Evolutionary conservation across 2,329 filamentous ascomycete species (phyloP).

Genomic region (Trichothecium sympodiale): DNA sequence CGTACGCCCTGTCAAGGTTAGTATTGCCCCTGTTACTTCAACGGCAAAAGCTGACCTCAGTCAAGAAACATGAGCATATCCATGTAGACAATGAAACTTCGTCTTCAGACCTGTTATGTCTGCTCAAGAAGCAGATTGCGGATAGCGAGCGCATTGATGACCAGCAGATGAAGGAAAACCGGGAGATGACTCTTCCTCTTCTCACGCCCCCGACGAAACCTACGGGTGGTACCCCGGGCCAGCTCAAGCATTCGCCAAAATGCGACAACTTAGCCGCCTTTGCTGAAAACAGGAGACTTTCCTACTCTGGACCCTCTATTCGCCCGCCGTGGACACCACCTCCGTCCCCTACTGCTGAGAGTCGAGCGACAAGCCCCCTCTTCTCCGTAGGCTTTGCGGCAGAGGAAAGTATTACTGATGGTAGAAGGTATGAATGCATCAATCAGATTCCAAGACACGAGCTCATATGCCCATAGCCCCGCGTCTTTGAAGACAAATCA

Average conservation of each 20-base stretch:
- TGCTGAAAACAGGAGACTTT: neutral
- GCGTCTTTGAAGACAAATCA: conserved; percentile 4
- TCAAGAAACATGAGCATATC: neutral
- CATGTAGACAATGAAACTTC: neutral
- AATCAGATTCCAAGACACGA: no score
- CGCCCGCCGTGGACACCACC: conserved; percentile 10
- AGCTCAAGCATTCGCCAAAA: conserved; percentile 13
- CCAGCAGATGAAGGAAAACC: neutral
- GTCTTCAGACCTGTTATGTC: no score
- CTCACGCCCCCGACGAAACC: no score
- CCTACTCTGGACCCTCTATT: neutral
- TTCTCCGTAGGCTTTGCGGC: conserved; percentile 3
- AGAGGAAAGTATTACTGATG: conserved; percentile 4
- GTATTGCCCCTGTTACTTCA: no score
- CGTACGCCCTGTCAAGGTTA: conserved; percentile 13
- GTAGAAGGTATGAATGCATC: conserved; percentile 3
- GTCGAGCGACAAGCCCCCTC: neutral
- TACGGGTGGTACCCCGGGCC: conserved; percentile 1
- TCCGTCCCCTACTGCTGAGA: conserved; percentile 6
- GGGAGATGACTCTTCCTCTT: no score
- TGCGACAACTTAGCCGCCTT: conserved; percentile 12
- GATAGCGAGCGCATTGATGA: conserved; percentile 6
- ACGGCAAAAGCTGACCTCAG: no score
- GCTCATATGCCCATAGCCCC: conserved; percentile 1
- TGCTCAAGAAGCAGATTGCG: neutral